Percentiles rank a stretch among this genome's conserved stretches.
phyloP scores from a whole-genome alignment of 2,329 filamentous ascomycete species.

The Colletotrichum euphorbiae region DNA sequence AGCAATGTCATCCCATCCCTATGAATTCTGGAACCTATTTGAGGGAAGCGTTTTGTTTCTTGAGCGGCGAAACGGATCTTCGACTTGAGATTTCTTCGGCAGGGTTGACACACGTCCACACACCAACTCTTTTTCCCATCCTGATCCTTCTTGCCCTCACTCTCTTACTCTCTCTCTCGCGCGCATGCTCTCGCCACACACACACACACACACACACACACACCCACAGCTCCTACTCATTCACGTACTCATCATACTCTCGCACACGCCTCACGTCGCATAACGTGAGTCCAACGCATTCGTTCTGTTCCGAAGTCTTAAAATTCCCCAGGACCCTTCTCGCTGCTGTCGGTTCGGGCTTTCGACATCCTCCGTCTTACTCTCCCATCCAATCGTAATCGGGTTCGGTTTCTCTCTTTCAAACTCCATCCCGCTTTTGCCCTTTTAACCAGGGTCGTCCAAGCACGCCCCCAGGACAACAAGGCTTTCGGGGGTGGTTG shows the following conservation, averaged over 20 bases:
- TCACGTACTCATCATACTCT: conserved; percentile 9
- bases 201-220: background rate
- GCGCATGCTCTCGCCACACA: background rate
- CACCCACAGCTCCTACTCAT: background rate
- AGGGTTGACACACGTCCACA: conserved; percentile 22
- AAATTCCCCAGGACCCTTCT: background rate
- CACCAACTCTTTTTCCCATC: conserved; percentile 5
- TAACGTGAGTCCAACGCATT: conserved; percentile 6
- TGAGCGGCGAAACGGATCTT: conserved; percentile 31
- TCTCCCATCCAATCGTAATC: conserved; percentile 22
- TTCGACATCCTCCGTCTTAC: conserved; percentile 1
- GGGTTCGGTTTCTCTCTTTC: conserved; percentile 22
- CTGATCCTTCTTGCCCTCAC: background rate
- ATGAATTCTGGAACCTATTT: conserved; percentile 25
- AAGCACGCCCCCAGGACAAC: background rate
- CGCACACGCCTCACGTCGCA: conserved; percentile 24
- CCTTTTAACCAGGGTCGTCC: conserved; percentile 6
- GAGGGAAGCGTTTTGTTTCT: conserved; percentile 29
- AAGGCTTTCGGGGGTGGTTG: background rate
- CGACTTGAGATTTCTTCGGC: conserved; percentile 10
- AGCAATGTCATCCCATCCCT: conserved; percentile 30
- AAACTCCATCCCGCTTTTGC: background rate
- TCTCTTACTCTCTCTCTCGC: background rate
- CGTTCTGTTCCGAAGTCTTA: conserved; percentile 9
- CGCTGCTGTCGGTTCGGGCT: conserved; percentile 3